Percentiles rank a stretch among this genome's conserved stretches.
These are phyloP conservation scores for Microbotryum lychnidis-dioicae DNA, from an alignment of 1,284 basidiomycete species.

Conservation along the genomic window DNA sequence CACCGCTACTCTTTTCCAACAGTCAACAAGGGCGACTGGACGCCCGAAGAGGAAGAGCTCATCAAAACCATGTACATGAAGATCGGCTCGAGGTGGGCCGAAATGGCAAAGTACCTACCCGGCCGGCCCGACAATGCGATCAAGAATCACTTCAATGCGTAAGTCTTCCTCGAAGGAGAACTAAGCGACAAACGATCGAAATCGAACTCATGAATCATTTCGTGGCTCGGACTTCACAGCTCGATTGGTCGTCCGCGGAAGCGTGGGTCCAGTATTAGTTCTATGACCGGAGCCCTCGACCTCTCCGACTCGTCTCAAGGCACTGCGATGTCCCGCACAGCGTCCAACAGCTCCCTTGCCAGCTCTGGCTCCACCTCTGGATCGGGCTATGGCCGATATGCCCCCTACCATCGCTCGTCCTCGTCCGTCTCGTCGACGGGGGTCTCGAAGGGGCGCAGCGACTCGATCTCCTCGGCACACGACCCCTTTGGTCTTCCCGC, in stretches of 20 bases:
- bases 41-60: conserved; percentile 33
- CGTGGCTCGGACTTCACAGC: not conserved
- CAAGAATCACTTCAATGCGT: conserved; percentile 37
- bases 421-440: not conserved
- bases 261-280: not conserved
- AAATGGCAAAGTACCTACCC: conserved; percentile 35
- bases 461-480: conserved; percentile 19
- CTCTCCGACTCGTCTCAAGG: not conserved
- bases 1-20: not conserved
- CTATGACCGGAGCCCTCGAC: not conserved
- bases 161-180: not conserved
- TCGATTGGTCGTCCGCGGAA: conserved; percentile 19
- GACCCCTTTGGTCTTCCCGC: no score
- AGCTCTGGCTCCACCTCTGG: not conserved
- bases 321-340: conserved; percentile 8
- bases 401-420: conserved; percentile 21
- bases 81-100: conserved; percentile 35
- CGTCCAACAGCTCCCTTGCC: conserved; percentile 22
- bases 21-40: conserved; percentile 36
- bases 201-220: not conserved
- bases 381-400: conserved; percentile 8
- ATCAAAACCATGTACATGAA: conserved; percentile 31
- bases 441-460: conserved; percentile 22
- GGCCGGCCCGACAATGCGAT: conserved; percentile 38
- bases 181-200: no score